phyloP scores from a whole-genome alignment of 768 basidiomycete species.

The Tylopilus rubrobrunneus region DNA sequence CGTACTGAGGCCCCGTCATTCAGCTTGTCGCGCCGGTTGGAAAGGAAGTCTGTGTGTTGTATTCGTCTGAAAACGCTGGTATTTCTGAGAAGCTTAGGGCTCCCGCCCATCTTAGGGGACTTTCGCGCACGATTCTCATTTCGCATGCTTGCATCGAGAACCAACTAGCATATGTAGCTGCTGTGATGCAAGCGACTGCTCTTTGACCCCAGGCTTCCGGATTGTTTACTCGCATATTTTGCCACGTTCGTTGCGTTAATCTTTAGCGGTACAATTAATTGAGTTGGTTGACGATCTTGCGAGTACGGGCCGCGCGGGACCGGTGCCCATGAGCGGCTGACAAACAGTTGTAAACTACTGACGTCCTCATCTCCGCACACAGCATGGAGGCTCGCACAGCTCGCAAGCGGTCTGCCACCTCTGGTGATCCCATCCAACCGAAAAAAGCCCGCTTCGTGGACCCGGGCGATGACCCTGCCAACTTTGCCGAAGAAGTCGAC shows the following conservation, averaged over 20 bases:
- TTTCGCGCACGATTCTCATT: slow-evolving; percentile 45
- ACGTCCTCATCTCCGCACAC: neutral
- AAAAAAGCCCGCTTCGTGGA: slow-evolving; percentile 83
- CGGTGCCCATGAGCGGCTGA: neutral
- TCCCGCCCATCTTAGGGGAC: slow-evolving; percentile 41
- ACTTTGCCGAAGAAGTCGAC: slow-evolving; percentile 79
- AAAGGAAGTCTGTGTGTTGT: slow-evolving; percentile 52
- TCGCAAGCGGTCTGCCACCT: slow-evolving; percentile 41
- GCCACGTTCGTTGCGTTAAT: neutral
- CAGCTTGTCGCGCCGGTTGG: slow-evolving; percentile 60
- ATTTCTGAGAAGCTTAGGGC: slow-evolving; percentile 50
- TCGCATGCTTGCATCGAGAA: slow-evolving; percentile 57
- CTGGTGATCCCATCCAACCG: slow-evolving; percentile 29
- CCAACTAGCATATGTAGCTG: slow-evolving; percentile 55
- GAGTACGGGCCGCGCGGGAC: neutral
- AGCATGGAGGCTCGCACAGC: slow-evolving; percentile 37
- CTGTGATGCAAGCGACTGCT: slow-evolving; percentile 33
- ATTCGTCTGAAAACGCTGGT: slow-evolving; percentile 46
- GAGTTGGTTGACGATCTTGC: neutral
- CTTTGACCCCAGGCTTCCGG: neutral
- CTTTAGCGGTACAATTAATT: neutral
- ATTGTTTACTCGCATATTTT: neutral
- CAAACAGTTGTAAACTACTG: slow-evolving; percentile 23
- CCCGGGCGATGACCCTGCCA: slow-evolving; percentile 67
- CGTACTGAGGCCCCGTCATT: neutral